Evolutionary conservation across 73 alveolate genomes (phyloP), one percentile per base, ranked within the genome.

Genomic region (Tetrahymena malaccensis): DNA sequence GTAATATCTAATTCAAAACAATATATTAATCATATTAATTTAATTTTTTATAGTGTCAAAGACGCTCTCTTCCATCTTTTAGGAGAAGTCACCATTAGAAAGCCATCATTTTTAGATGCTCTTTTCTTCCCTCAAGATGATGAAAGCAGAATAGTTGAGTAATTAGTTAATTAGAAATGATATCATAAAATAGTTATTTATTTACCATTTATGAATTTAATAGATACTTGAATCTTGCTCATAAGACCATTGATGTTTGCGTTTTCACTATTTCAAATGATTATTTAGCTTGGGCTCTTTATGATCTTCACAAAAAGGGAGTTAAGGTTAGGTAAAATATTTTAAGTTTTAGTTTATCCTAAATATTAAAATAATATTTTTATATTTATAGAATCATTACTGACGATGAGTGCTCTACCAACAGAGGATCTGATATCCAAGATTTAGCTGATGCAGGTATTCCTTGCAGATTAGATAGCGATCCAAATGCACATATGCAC

Each of bases 401-500:
- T 15, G 99, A 98, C 96, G 99, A 98, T 95, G 99, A 98, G 96
- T 98, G 99, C 94, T 96, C 97, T 94, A 97, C 97, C 89, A 94
- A 97, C 94, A 44, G 27, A 83, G 99, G 99, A 43, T 94, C 98
- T 83, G 99, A 98, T 96, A 94, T 98, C 31, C 96, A 96, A 94
- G 96, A 94, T 96, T 96, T 98, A 85, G 98, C 98, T 55, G 96
- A 96, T 17, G 94, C 94, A 34, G 99, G 99, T 8, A 96, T 98
- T 35, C 98, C 98, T 31, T 96, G 96, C 35, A 97, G 99, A 96
- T 98, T 98, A 22, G 99, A 98, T 95, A 93, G 95, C 95, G 96
- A 96, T 94, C 98, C 97, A 5, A 96, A 85, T 96, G 98, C 85
- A 95, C 99, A 98, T 97, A 98, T 98, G 99, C 99, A 98, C 94